Percentiles rank a stretch among this genome's conserved stretches.
These are phyloP conservation scores for Nothomitra cinnamomea DNA, from an alignment of 2,329 filamentous ascomycete genomes.

Conservation along the genomic window DNA sequence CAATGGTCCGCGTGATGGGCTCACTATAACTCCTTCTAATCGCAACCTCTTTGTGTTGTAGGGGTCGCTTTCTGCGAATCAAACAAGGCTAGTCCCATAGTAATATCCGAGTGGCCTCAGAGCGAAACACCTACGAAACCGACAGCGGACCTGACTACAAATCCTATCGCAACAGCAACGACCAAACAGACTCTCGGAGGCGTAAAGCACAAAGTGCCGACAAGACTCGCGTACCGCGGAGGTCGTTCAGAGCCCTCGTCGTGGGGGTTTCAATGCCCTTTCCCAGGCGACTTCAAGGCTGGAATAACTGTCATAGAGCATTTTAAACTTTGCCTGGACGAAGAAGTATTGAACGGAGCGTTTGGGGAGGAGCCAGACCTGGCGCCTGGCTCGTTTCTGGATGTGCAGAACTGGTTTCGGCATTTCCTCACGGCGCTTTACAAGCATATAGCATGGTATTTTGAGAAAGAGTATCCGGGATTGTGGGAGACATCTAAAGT, in stretches of 20 bases:
- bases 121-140: too few species aligned
- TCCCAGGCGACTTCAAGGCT: background rate
- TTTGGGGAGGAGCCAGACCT: background rate
- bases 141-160: too few species aligned
- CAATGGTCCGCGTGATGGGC: too few species aligned
- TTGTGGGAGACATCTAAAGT: too few species aligned
- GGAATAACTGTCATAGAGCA: background rate
- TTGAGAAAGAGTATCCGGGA: too few species aligned
- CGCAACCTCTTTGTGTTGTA: background rate
- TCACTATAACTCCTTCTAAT: too few species aligned
- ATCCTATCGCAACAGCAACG: too few species aligned
- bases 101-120: background rate
- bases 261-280: background rate
- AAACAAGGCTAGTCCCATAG: background rate
- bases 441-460: too few species aligned
- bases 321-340: background rate
- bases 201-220: background rate
- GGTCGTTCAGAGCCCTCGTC: too few species aligned
- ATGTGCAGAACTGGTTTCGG: too few species aligned
- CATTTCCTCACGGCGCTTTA: too few species aligned
- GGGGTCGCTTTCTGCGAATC: background rate
- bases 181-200: too few species aligned
- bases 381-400: background rate
- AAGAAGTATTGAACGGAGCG: background rate
- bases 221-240: background rate